A percentile compares a stretch with the other conserved stretches of the same genome.
Evolutionary conservation across 345 rosid genomes (phyloP).

Genomic region (Nephelium lappaceum): DNA sequence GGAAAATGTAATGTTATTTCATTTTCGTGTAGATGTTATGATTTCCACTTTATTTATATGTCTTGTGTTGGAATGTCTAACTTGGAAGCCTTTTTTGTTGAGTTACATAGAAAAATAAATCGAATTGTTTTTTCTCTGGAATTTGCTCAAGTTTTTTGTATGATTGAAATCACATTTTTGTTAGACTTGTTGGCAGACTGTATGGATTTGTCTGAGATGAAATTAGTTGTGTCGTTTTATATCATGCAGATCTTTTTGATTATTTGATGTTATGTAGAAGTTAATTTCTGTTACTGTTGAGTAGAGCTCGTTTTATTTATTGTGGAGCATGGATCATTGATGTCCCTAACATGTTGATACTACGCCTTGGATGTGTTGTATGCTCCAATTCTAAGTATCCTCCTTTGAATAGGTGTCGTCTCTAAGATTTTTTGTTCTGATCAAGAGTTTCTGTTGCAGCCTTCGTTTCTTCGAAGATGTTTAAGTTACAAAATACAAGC

Average conservation of each 20-base stretch:
- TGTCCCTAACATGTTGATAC: background rate
- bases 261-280: background rate
- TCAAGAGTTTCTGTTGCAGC: slow-evolving; percentile 48
- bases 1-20: slow-evolving; percentile 47
- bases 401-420: background rate
- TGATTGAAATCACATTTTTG: background rate
- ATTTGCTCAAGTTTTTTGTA: background rate
- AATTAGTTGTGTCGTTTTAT: background rate
- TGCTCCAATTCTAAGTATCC: too few relatives aligned
- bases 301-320: too few relatives aligned
- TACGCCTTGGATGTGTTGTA: too few relatives aligned
- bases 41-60: slow-evolving; percentile 5
- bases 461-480: slow-evolving; percentile 70
- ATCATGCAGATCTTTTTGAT: background rate
- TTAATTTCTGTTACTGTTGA: background rate
- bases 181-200: too few relatives aligned
- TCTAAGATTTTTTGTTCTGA: slow-evolving; percentile 14
- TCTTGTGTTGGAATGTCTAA: background rate
- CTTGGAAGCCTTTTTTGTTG: slow-evolving; percentile 8
- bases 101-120: background rate
- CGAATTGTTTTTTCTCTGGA: background rate
- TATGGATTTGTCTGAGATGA: background rate
- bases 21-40: too few relatives aligned
- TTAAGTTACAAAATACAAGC: slow-evolving; percentile 63
- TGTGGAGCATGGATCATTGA: background rate